Evolutionary conservation across 75 land plant species (phyloP), one percentile per base, ranked within the genome.

Genomic region (Ceratopteris richardii): DNA sequence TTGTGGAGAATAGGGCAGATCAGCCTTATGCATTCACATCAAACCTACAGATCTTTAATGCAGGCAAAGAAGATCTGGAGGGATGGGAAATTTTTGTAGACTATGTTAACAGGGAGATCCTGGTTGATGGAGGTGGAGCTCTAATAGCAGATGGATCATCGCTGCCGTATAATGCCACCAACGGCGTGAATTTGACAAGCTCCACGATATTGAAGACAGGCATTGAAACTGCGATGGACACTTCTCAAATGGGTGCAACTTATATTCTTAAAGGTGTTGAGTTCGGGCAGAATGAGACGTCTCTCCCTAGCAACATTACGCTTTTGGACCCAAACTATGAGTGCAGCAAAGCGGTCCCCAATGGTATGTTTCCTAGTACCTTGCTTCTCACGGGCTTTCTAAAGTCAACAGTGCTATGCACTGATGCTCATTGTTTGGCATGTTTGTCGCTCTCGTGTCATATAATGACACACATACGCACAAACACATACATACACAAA

Each of bases 221-320:
- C 14, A 81, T 93, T 25, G 90, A 89, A 0, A 93, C 98, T 12
- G 98, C 98, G 0, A 82, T 80, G 1, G 96, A 93, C 60, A 18
- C 62, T 13, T 59, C 29, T 23, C 77, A 85, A 47, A 89, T 88
- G 31, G 54, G 57, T 56, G 84, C 39, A 6, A 29, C 39, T 29
- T 25, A 89, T 24, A 28, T 51, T 1, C 26, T 93, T 6, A 67
- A 22, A 0, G 98, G 98, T 9, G 86, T 90, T 9, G 85, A 77
- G 62, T 93, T 89, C 44, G 98, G 96, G 2, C 67, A 79, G 36
- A 66, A 61, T 50, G 63, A 44, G 10, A 63, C 65, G 21, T 96
- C 98, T 1, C 69, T 88, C 90, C 94, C 94, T 10, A 64, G 36
- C 46, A 80, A 77, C 0, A 76, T 88, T 31, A 66, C 54, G 22